phyloP scores from a whole-genome alignment of 495 filamentous ascomycete genomes.

The Aspergillus conjunctus region DNA sequence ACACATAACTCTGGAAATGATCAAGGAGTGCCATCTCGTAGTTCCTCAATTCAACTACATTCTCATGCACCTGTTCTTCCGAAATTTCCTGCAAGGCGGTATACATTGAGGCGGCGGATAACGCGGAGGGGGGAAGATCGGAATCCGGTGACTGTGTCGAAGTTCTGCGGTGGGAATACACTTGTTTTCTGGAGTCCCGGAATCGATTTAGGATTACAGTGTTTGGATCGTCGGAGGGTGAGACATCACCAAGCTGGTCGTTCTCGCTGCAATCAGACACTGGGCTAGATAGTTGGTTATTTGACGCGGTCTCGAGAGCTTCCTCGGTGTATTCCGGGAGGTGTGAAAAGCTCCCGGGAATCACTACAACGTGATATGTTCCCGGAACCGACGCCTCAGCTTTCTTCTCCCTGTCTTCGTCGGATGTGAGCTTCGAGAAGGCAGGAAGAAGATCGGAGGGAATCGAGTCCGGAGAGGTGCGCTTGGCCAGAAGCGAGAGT shows the following conservation, averaged over 20 bases:
- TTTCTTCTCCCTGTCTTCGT: conserved; percentile 62
- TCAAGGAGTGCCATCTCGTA: conserved; percentile 42
- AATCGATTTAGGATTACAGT: conserved; percentile 52
- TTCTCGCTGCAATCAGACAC: conserved; percentile 21
- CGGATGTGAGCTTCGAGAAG: conserved; percentile 57
- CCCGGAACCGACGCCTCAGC: conserved; percentile 55
- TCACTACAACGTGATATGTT: conserved; percentile 58
- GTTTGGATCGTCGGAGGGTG: conserved; percentile 41
- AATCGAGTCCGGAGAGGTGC: not conserved
- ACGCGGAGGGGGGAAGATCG: conserved; percentile 22
- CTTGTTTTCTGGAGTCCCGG: conserved; percentile 46
- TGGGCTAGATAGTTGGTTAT: conserved; percentile 16
- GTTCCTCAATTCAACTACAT: conserved; percentile 26
- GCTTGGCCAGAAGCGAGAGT: not conserved
- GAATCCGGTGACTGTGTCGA: conserved; percentile 42
- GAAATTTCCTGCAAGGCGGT: conserved; percentile 15
- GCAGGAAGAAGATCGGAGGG: conserved; percentile 48
- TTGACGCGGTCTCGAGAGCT: conserved; percentile 22
- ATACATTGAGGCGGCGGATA: conserved; percentile 16
- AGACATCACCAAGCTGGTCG: conserved; percentile 29
- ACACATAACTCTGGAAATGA: conserved; percentile 50
- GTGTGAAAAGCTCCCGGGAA: conserved; percentile 56
- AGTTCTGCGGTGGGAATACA: conserved; percentile 29
- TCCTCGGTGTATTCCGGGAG: conserved; percentile 56
- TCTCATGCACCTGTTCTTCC: conserved; percentile 14